phyloP scores from a whole-genome alignment of 768 basidiomycete species.

The Leccinum subtestaceum region DNA sequence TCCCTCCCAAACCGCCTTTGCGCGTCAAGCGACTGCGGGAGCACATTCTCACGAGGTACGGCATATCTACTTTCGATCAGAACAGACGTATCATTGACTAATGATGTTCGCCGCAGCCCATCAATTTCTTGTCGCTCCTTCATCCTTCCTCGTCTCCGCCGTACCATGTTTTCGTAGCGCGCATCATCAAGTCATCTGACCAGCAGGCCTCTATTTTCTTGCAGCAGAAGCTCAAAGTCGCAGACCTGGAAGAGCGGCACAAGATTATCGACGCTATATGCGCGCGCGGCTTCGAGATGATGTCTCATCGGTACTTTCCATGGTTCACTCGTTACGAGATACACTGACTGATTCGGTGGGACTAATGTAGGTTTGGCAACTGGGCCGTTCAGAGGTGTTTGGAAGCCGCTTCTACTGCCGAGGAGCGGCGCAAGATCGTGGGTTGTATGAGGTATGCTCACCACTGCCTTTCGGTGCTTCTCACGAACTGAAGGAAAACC shows the following conservation, averaged over 20 bases:
- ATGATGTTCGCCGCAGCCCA: constrained; percentile 51
- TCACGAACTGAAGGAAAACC: constrained; percentile 5
- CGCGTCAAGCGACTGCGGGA: constrained; percentile 27
- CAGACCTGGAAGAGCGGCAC: constrained; percentile 68
- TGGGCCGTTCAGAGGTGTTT: constrained; percentile 89
- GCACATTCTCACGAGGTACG: constrained; percentile 53
- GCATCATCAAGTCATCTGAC: constrained; percentile 87
- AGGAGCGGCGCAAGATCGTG: constrained; percentile 79
- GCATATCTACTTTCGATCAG: constrained; percentile 1
- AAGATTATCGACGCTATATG: constrained; percentile 90
- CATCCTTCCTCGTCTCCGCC: constrained; percentile 85
- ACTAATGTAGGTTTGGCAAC: constrained; percentile 70
- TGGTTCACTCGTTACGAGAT: constrained; percentile 1
- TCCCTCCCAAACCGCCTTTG: constrained; percentile 24
- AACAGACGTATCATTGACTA: constrained; percentile 9
- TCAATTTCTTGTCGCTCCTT: constrained; percentile 83
- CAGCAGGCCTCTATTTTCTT: constrained; percentile 90
- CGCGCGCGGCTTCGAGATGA: constrained; percentile 84
- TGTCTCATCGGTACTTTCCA: constrained; percentile 69
- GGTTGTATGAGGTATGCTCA: constrained; percentile 72
- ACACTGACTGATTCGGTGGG: constrained; percentile 10
- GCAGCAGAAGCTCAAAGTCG: constrained; percentile 88
- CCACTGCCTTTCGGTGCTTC: constrained; percentile 2
- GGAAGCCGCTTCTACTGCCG: constrained; percentile 70
- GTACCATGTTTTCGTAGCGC: constrained; percentile 75